Evolutionary conservation across 139 green algal species (phyloP), one percentile per base, ranked within the genome.

Genomic region (Dunaliella primolecta): DNA sequence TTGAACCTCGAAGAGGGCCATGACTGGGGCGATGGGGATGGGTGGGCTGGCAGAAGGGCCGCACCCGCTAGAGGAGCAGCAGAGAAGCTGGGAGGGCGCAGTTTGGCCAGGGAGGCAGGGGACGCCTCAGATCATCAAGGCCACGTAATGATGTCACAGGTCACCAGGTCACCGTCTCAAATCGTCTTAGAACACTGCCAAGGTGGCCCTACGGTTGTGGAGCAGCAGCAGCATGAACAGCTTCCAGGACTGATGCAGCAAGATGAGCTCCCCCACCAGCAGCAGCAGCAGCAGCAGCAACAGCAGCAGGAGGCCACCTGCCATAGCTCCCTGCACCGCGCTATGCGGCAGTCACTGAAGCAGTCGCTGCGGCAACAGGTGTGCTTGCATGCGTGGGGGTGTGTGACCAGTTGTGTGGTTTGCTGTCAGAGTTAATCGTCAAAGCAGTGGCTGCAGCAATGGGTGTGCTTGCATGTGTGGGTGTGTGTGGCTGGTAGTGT

Each of bases 351-450:
- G 46, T 64, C 46, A 15, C 46, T 64, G 46, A 7, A 20, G 72
- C 72, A 78, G 30, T 78, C n/a, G 11, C 23, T 78, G 72, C 72
- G 72, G n/a, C 72, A 78, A 36, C 72, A 78, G 72, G 72, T 78
- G 72, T 78, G 72, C 23, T 7, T 34, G 72, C n/a, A n/a, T 78
- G 72, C 3, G 72, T 78, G 72, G 11, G 72, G 46, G 46, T 64
- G 46, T 64, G 46, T 64, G n/a, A n/a, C n/a, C n/a, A n/a, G n/a
- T n/a, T n/a, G 46, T 15, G 15, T 15, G 15, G 46, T 15, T 25
- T 64, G 46, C 46, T 64, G 46, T 15, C 7, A 25, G 46, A 64
- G 46, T 25, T 15, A 64, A 64, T 64, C 7, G 7, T 7, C 46
- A 64, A 64, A 64, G n/a, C n/a, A n/a, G n/a, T 64, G 7, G 46